A percentile compares a stretch with the other conserved stretches of the same genome.
phyloP scores from a whole-genome alignment of 2,329 filamentous ascomycete species.

The Diatrype stigma region DNA sequence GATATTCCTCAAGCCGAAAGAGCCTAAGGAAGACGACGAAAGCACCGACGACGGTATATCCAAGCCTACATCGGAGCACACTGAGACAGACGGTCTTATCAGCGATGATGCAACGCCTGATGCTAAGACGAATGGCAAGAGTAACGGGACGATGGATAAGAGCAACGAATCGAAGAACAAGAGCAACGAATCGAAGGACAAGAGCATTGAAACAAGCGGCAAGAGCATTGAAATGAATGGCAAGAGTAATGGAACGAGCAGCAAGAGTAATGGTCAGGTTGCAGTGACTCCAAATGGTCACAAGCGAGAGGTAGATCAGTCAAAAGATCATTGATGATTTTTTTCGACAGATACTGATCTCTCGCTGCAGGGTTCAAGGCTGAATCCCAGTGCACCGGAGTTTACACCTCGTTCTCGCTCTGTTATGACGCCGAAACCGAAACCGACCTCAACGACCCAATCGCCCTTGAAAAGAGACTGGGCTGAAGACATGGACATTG shows the following conservation, averaged over 20 bases:
- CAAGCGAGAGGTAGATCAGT: constrained; percentile 48
- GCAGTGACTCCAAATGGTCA: constrained; percentile 32
- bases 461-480: constrained; percentile 18
- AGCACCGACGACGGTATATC: background rate
- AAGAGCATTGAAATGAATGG: no score
- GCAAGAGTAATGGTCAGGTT: constrained; percentile 21
- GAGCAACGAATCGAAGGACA: no score
- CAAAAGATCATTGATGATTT: constrained; percentile 35
- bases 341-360: constrained; percentile 41
- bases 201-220: no score
- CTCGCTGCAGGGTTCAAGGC: constrained; percentile 43
- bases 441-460: background rate
- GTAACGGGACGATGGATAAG: background rate
- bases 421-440: constrained; percentile 10
- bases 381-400: constrained; percentile 52
- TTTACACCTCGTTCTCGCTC: constrained; percentile 45
- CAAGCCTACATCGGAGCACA: constrained; percentile 7
- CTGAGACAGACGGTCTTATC: constrained; percentile 11
- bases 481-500: constrained; percentile 27
- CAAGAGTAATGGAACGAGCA: constrained; percentile 3
- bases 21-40: constrained; percentile 27
- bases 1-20: constrained; percentile 48
- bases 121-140: background rate
- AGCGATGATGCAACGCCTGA: background rate
- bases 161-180: no score